Evolutionary conservation across 2,329 filamentous ascomycete genomes (phyloP).

Genomic region (Sporothrix brasiliensis): DNA sequence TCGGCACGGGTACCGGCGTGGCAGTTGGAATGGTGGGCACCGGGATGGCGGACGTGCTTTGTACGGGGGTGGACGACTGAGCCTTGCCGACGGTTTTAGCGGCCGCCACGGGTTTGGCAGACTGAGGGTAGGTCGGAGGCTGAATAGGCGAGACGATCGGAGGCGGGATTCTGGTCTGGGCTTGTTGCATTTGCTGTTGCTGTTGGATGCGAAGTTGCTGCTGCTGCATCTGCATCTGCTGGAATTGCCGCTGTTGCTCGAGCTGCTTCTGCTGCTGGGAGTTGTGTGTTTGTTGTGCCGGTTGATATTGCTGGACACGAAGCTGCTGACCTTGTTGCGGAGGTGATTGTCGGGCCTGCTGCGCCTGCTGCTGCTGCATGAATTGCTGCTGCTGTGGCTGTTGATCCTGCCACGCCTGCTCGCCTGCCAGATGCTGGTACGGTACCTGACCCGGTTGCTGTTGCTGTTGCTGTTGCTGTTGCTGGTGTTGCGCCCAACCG

Average conservation of each 20-base stretch:
- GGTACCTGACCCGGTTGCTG: neutral
- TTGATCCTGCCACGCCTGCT: neutral
- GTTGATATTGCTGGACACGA: conserved; percentile 11
- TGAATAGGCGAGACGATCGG: conserved; percentile 2
- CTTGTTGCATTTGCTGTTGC: conserved; percentile 10
- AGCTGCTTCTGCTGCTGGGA: conserved; percentile 25
- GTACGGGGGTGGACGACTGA: neutral
- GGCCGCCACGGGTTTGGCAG: conserved; percentile 1
- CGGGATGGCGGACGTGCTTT: neutral
- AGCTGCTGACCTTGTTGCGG: conserved; percentile 26
- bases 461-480: neutral
- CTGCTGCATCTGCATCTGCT: conserved; percentile 24
- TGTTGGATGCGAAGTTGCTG: conserved; percentile 16
- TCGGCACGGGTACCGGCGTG: conserved; percentile 11
- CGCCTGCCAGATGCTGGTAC: conserved; percentile 10
- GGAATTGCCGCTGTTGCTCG: conserved; percentile 22
- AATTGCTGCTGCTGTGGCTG: conserved; percentile 28
- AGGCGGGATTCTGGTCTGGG: neutral
- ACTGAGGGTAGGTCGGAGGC: conserved; percentile 3
- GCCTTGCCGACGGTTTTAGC: neutral
- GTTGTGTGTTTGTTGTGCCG: neutral
- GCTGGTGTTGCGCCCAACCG: conserved; percentile 27
- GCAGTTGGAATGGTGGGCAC: neutral
- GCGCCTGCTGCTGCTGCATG: conserved; percentile 33
- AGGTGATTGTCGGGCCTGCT: conserved; percentile 36